Evolutionary conservation across 1,284 basidiomycete species (phyloP), one percentile per base, ranked within the genome.

Genomic region (Laetiporus sulphureus): DNA sequence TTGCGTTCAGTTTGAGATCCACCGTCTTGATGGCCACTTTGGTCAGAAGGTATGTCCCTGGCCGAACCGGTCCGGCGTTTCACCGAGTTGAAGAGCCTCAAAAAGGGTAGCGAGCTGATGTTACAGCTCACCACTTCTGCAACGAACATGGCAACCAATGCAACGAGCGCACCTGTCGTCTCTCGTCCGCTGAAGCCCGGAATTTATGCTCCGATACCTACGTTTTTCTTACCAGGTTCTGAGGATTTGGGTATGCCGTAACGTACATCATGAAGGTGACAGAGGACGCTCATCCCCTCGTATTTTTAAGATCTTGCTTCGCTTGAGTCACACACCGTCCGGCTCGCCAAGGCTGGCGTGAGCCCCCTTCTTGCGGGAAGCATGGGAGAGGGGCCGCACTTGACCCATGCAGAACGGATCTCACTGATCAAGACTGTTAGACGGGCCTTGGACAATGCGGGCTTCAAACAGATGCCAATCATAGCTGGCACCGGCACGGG

Each of bases 191-290:
- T 90, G 51, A 75, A 68, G 44, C 62, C 86, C n/a, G 90, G 90
- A 31, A 78, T 92, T 44, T 93, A 76, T 64, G 85, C 86, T 10
- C 91, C 91, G 21, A 83, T 91, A 55, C 89, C 86, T 8, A 80
- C 87, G 11, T 92, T 92, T 67, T 91, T 91, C 67, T 63, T 79
- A 29, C 72, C 72, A 5, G 69, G 71, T 33, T 72, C 78, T 36
- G 88, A 93, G 63, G 88, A 92, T 54, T 73, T 93, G 47, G 87
- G 88, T 88, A 52, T 56, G 76, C 61, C 22, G 18, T 12, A 12
- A 18, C 13, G 10, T 19, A 13, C 16, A 21, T 31, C n/a, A n/a
- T n/a, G n/a, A n/a, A n/a, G n/a, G n/a, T n/a, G n/a, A n/a, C n/a
- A n/a, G n/a, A n/a, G n/a, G n/a, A n/a, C n/a, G n/a, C n/a, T n/a